Base-by-base conservation (phyloP, 257 asterid species). In the Coffea canephora region DNA sequence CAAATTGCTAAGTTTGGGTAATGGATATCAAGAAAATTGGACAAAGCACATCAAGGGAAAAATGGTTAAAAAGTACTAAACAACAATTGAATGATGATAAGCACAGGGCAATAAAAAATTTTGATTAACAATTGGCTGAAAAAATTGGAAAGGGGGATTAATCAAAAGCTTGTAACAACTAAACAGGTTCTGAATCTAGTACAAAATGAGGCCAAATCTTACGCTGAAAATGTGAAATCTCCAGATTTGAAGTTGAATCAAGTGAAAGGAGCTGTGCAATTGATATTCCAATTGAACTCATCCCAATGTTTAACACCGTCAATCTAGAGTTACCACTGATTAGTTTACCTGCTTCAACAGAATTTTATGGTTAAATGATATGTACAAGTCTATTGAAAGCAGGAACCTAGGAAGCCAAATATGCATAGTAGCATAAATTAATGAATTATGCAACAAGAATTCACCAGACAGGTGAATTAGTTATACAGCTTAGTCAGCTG, bases 241-340 rank as follows among this genome's bases (percentile, higher is more conserved):
- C 91, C 80, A 85, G 88, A 77, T 81, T 54, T 68, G 97, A 81
- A 82, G 89, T 85, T 65, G 87, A 79, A 80, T 83, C 87, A 78
- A 87, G 90, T 49, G 93, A 85, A 81, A 94, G 88, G 81, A 94
- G 86, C 77, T 94, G 95, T 65, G 84, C 82, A 52, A 94, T 82
- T 52, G 97, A 86, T 84, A 86, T 82, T 83, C 98, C 98, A 50
- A 92, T 92, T 6, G 94, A 90, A 87, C 95, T 92, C 98, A 92
- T 91, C 77, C 98, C 98, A 27, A 90, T 78, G 78, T 78, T 84
- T 77, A 88, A 75, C 46, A 77, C 88, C 70, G 49, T 75, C 84
- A 82, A 46, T 80, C 88, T 78, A 76, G 89, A 85, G 54, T 81
- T 80, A 36, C 62, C 82, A 39, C 81, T 70, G 69, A 80, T 85